Percentiles rank a stretch among this genome's conserved stretches.
Evolutionary conservation across 108 stramenopile genomes (phyloP).

Genomic region (Skeletonema marinoi): DNA sequence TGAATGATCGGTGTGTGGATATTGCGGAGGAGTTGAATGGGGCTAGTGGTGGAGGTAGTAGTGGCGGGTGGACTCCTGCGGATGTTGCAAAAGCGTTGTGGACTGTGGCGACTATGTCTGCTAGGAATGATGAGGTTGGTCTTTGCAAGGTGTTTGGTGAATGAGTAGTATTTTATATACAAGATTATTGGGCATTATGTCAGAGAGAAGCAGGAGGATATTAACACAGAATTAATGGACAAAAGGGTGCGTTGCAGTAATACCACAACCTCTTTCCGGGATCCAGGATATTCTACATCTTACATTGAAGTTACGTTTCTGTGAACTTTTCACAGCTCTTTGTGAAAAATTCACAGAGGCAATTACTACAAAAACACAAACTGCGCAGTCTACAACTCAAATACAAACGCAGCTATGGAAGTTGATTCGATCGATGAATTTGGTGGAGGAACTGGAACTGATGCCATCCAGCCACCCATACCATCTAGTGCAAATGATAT

Average conservation of each 20-base stretch:
- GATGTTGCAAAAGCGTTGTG: constrained; percentile 68
- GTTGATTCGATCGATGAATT: too few species aligned
- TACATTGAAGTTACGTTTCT: too few species aligned
- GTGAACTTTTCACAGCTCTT: not conserved
- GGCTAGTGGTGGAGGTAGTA: not conserved
- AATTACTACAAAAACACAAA: not conserved
- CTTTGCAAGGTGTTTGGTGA: constrained; percentile 7
- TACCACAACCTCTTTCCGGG: too few species aligned
- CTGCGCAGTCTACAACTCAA: too few species aligned
- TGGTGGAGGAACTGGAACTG: not conserved
- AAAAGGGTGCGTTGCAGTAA: too few species aligned
- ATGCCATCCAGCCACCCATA: not conserved
- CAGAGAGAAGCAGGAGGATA: too few species aligned
- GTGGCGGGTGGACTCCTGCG: constrained; percentile 50
- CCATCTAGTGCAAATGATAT: constrained; percentile 7
- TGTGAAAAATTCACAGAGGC: not conserved
- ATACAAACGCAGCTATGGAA: too few species aligned
- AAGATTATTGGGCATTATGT: too few species aligned
- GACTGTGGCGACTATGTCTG: constrained; percentile 65
- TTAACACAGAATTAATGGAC: too few species aligned
- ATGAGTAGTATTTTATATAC: not conserved
- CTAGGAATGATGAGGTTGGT: constrained; percentile 18
- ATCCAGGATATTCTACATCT: too few species aligned
- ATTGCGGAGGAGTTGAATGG: constrained; percentile 46
- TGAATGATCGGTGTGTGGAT: constrained; percentile 50